Evolutionary conservation across 441 rosid species (phyloP).

Genomic region (Pelargonium hybrid): DNA sequence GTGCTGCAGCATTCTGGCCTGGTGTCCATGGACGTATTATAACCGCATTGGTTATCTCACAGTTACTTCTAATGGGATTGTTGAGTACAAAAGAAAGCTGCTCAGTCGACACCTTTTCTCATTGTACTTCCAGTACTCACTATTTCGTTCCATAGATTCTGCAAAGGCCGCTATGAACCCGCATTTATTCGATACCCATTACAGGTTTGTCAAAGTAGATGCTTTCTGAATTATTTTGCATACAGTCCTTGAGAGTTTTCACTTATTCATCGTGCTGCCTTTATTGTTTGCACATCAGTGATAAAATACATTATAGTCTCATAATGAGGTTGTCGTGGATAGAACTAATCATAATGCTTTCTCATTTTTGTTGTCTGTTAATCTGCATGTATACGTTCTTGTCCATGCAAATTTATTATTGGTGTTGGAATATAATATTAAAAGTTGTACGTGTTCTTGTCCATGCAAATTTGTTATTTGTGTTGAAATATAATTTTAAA

Average conservation of each 20-base stretch:
- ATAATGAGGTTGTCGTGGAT: no score
- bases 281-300: neutral
- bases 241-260: no score
- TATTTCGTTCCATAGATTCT: conserved; percentile 51
- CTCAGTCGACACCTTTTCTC: conserved; percentile 66
- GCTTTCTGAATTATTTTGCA: neutral
- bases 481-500: no score
- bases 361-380: no score
- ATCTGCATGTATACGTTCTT: no score
- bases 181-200: conserved; percentile 67
- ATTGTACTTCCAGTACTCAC: conserved; percentile 68
- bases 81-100: conserved; percentile 54
- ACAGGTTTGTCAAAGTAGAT: conserved; percentile 34
- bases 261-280: neutral
- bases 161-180: conserved; percentile 73
- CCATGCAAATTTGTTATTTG: no score
- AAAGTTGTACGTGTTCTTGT: no score
- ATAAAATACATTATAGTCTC: no score
- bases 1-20: conserved; percentile 89
- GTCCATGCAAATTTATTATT: no score
- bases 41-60: conserved; percentile 60
- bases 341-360: no score
- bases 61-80: conserved; percentile 66
- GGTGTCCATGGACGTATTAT: conserved; percentile 76
- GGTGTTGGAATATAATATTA: no score